phyloP scores from a whole-genome alignment of 169 alveolate genomes.

The Babesia caballi region DNA sequence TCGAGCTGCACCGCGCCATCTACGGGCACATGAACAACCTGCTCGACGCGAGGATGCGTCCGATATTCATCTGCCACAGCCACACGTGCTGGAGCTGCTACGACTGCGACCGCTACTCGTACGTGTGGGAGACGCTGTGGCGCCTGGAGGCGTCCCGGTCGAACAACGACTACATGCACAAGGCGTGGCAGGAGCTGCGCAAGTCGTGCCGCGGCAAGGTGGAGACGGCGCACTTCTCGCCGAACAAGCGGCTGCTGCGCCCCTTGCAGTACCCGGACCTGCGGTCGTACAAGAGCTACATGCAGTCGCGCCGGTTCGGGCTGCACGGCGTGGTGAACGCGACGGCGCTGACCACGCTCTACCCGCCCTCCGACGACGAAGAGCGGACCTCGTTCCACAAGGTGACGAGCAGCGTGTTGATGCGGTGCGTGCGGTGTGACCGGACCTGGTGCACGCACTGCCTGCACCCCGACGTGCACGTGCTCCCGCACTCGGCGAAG shows the following conservation, averaged over 20 bases:
- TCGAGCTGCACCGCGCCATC: conserved; percentile 25
- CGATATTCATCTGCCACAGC: conserved; percentile 56
- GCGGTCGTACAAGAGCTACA: conserved; percentile 27
- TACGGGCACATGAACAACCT: conserved; percentile 36
- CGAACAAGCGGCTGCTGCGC: conserved; percentile 39
- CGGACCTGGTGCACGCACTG: conserved; percentile 67
- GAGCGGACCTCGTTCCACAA: conserved; percentile 41
- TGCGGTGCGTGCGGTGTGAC: conserved; percentile 60
- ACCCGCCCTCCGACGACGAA: conserved; percentile 57
- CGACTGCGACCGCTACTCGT: conserved; percentile 63
- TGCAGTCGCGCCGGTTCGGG: conserved; percentile 13
- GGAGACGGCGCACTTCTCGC: conserved; percentile 59
- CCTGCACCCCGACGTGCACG: conserved; percentile 60
- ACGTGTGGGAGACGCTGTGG: conserved; percentile 65
- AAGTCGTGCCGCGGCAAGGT: conserved; percentile 61
- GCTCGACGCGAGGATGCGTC: conserved; percentile 32
- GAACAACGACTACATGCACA: neutral
- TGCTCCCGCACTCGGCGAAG: conserved; percentile 52
- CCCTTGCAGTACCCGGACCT: conserved; percentile 59
- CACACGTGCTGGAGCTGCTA: conserved; percentile 70
- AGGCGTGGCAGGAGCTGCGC: conserved; percentile 54
- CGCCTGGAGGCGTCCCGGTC: conserved; percentile 25
- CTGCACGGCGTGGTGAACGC: conserved; percentile 4
- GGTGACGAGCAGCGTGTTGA: conserved; percentile 18
- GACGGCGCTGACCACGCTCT: neutral